A percentile compares a stretch with the other conserved stretches of the same genome.
Evolutionary conservation across 176 grass and related monocot species (phyloP).

Genomic region (Triticum urartu): DNA sequence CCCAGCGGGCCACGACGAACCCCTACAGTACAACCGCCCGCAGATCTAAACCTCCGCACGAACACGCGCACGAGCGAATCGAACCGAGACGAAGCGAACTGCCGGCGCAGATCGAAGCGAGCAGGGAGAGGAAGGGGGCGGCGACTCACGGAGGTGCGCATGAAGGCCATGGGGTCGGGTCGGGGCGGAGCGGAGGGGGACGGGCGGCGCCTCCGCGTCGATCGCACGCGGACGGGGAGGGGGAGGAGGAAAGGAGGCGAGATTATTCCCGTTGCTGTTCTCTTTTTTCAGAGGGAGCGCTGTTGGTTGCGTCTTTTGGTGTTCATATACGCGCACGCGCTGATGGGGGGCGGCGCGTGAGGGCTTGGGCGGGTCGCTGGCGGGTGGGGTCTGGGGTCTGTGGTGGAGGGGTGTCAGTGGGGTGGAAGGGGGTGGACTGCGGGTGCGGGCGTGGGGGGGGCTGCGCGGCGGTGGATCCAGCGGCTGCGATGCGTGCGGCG

Average conservation of each 20-base stretch:
- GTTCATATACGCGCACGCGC: constrained; percentile 25
- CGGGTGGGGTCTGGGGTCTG: not conserved
- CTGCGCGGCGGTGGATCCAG: not conserved
- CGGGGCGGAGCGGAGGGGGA: not conserved
- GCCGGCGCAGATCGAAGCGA: not conserved
- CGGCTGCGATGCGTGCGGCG: not conserved
- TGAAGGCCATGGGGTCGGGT: constrained; percentile 49
- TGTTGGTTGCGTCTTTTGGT: not conserved
- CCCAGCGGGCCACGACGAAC: not conserved
- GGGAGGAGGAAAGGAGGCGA: too few relatives aligned
- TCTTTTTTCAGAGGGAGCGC: not conserved
- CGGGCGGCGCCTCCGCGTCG: constrained; percentile 22
- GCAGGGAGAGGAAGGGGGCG: not conserved
- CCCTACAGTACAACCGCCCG: not conserved
- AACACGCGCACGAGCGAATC: not conserved
- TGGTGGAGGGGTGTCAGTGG: not conserved
- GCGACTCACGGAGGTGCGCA: constrained; percentile 50
- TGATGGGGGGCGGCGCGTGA: not conserved
- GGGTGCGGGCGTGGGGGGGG: not conserved
- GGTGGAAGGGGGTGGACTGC: rapidly evolving
- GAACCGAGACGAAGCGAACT: not conserved
- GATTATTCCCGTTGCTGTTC: constrained; percentile 13
- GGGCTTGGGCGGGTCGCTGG: not conserved
- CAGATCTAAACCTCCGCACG: constrained; percentile 30
- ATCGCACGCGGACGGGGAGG: constrained; percentile 35